Base-by-base conservation (phyloP, 176 grass and related monocot species). In the Oryza glaberrima region DNA sequence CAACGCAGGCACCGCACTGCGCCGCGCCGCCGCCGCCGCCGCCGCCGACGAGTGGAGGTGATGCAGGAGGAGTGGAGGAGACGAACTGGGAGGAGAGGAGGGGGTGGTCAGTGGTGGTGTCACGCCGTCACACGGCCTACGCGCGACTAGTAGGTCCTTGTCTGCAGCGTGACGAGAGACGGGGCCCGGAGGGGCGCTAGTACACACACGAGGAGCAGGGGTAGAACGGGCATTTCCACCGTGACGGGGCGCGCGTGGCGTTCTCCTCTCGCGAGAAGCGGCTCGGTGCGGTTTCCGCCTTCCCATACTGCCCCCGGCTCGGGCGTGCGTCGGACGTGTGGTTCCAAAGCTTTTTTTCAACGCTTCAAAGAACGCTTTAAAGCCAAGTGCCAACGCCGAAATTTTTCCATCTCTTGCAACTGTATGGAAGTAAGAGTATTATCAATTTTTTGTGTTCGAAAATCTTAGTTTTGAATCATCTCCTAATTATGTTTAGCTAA, bases 111-210 rank as follows among this genome's bases (percentile, higher is more conserved):
- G 7, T 9, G 43, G 43, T 9, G 5, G 15, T 54, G 51, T 54
- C 15, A 30, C 43, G 22, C 72, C 17, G 14, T 49, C 63, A 36
- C 23, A 35, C 35, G 45, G 77, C 45, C 71, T 13, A 67, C 67
- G 73, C 67, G 73, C 17, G 51, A 54, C 51, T 16, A 54, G 45
- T 16, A 54, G 45, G 38, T 35, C 77, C 65, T 77, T 81, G 74
- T 75, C 67, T 40, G 74, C 68, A 54, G 14, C 54, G 48, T 28
- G 76, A 49, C 67, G 63, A 54, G 69, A 19, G 51, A 49, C 47
- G 11, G 47, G 47, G 43, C 9, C 43, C 45, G 35, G 35, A 5
- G 35, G 35, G 34, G 1, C 0, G 35, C 5, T 36, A 36, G 35
- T 36, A 36, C 4, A 36, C 35, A 2, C 28, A 30, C 45, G 45